Base-by-base conservation (phyloP, 192 early-diverging fungal genomes). In the Mortierella claussenii region DNA sequence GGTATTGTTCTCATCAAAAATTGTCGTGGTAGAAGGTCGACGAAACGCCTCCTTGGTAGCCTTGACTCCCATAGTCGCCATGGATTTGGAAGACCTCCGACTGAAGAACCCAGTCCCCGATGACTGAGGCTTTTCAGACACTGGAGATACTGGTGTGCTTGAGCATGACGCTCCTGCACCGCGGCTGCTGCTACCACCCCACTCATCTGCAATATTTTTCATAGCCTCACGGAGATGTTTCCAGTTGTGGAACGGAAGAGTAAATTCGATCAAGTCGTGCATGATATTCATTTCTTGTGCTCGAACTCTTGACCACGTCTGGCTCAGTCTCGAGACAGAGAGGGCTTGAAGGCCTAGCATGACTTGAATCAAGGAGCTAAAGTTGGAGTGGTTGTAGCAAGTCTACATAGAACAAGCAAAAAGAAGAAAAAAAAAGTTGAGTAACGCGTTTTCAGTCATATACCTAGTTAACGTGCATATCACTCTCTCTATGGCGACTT, bases 141-240 rank as follows among this genome's bases (percentile, higher is more conserved):
- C 21, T 36, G 61, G 18, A 30, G 63, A 10, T n/a, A n/a, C n/a
- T 17, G 44, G 2, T 34, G 43, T 4, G 43, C 37, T 31, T 17
- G 55, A 1, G 6, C 40, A n/a, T 6, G 37, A 31, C 21, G 12
- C 40, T 23, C 7, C 54, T n/a, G 23, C 56, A 20, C 42, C 56
- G 10, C 7, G 13, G 21, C 23, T 48, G 9, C 46, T 48, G 15
- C 36, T 40, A 23, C 61, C 73, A n/a, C 86, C 86, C 59, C 80
- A 84, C 32, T 89, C 83, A 47, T 86, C 81, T 0, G 80, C 83
- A 17, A 86, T 82, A 10, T 56, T 61, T 27, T 78, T 81, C 87
- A 88, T 89, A n/a, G 66, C 80, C 40, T 87, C 86, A 18, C 88
- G 74, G 11, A 89, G 61, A 21, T 86, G 78, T 33, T 87, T 87